Evolutionary conservation across 192 early-diverging fungal genomes (phyloP), one percentile per base, ranked within the genome.

Genomic region (Globomyces pollinis-pini): DNA sequence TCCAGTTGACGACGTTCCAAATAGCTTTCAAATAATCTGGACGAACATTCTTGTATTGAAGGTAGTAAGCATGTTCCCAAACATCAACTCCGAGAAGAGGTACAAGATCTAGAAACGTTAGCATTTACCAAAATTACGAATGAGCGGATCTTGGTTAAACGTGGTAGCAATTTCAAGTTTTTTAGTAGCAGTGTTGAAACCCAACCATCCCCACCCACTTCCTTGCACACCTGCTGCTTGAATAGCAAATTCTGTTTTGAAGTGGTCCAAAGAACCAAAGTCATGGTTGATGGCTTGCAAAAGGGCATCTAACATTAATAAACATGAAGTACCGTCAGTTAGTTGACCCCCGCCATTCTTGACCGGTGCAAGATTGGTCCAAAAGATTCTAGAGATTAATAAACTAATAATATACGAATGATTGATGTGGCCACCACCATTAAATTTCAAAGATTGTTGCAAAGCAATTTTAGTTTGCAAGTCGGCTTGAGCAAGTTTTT

Each of bases 1-100:
- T 90, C 94, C 94, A 98, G 89, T 98, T 98, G 66, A 98, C 74
- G 0, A 98, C 89, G 23, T 86, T 84, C 91, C 91, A 98, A 55
- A 95, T 85, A 31, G 88, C 86, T 79, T 92, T 90, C 50, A 98
- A 74, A 70, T 98, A 98, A 50, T 94, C 91, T n/a, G 90, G 89
- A 62, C 91, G 88, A 38, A 88, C 94, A 72, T 98, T 95, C 78
- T 93, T 93, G 84, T 95, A 95, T 72, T 98, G 89, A 50, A 98
- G 73, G 65, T 98, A 97, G 75, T 94, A 97, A 16, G 94, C 91
- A 73, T 85, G 59, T 42, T 50, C 33, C 26, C 24, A 75, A 16
- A 59, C 92, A 68, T 98, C 94, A 59, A 94, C 71, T 24, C 91
- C 94, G 45, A 98, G 76, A 26, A 97, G 67, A 28, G 94, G 94